A percentile compares a stretch with the other conserved stretches of the same genome.
Evolutionary conservation across 108 stramenopile genomes (phyloP).

Genomic region (Cylindrotheca closterium): DNA sequence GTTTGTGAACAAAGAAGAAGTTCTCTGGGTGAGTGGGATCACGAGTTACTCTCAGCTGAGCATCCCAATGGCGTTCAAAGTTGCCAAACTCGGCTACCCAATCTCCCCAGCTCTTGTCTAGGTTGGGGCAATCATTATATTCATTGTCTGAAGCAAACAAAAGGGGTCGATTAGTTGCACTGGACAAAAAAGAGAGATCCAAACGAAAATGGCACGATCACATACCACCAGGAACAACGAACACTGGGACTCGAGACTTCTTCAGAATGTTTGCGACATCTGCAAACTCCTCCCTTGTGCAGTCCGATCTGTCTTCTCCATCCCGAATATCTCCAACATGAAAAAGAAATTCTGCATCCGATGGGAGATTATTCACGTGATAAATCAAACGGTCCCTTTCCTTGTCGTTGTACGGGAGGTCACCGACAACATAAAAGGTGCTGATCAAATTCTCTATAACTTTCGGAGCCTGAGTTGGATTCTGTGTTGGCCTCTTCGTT

Average conservation of each 20-base stretch:
- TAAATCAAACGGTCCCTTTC: constrained; percentile 15
- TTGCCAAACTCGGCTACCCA: constrained; percentile 25
- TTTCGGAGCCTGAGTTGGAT: not conserved
- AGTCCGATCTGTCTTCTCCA: constrained; percentile 28
- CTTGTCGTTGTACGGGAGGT: constrained; percentile 33
- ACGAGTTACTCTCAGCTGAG: constrained; percentile 16
- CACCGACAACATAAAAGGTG: constrained; percentile 41
- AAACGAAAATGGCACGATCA: not conserved
- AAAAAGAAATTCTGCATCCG: constrained; percentile 43
- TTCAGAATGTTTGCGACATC: constrained; percentile 33
- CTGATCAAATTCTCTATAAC: not conserved
- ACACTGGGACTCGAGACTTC: constrained; percentile 34
- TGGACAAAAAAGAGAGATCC: not conserved
- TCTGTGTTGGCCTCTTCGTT: not conserved
- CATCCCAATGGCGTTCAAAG: constrained; percentile 35
- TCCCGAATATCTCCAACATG: constrained; percentile 53
- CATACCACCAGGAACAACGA: constrained; percentile 44
- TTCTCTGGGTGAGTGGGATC: constrained; percentile 16
- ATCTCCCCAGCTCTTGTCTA: constrained; percentile 20
- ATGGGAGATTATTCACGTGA: constrained; percentile 21
- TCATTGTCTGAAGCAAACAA: constrained; percentile 26
- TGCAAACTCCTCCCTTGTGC: constrained; percentile 48
- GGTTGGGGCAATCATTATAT: constrained; percentile 45
- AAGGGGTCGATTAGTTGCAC: not conserved
- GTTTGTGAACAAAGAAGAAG: constrained; percentile 39